A percentile compares a stretch with the other conserved stretches of the same genome.
phyloP scores from a whole-genome alignment of 768 basidiomycete species.

The Leccinum fibrillosum region DNA sequence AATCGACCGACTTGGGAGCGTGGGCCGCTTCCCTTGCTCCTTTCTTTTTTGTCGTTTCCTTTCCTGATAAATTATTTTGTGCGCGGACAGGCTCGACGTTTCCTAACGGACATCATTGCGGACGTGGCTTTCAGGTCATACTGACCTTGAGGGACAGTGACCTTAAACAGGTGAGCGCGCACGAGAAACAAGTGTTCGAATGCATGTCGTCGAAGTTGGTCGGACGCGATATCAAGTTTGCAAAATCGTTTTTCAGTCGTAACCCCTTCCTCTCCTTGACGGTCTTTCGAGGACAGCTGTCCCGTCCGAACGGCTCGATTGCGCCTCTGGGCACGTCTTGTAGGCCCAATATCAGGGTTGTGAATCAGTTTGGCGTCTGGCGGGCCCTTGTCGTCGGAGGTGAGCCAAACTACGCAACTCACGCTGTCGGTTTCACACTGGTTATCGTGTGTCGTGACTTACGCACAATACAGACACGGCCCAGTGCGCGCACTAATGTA shows the following conservation, averaged over 20 bases:
- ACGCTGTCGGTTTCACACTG: not conserved
- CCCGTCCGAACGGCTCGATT: not conserved
- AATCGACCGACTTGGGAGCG: conserved; percentile 1
- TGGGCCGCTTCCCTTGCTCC: fast-evolving
- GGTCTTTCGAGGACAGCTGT: too few relatives aligned
- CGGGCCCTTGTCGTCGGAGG: conserved; percentile 49
- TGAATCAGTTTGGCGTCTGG: conserved; percentile 35
- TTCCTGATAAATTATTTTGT: not conserved
- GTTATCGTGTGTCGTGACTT: not conserved
- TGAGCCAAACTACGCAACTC: not conserved
- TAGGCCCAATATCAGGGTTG: conserved; percentile 49
- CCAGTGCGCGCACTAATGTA: conserved; percentile 25
- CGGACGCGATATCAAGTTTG: conserved; percentile 30
- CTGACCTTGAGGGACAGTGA: conserved; percentile 3
- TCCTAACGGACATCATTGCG: conserved; percentile 5
- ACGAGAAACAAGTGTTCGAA: conserved; percentile 7
- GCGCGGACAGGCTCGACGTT: not conserved
- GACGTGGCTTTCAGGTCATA: conserved; percentile 7
- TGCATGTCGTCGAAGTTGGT: conserved; percentile 24
- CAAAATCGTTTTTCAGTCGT: conserved; percentile 15
- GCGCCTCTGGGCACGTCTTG: not conserved
- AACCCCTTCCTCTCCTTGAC: too few relatives aligned
- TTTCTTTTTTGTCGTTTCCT: too few relatives aligned
- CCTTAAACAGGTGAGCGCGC: conserved; percentile 13
- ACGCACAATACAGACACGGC: conserved; percentile 40